Evolutionary conservation across 1,284 basidiomycete genomes (phyloP).

Genomic region (Boletellus sp.): DNA sequence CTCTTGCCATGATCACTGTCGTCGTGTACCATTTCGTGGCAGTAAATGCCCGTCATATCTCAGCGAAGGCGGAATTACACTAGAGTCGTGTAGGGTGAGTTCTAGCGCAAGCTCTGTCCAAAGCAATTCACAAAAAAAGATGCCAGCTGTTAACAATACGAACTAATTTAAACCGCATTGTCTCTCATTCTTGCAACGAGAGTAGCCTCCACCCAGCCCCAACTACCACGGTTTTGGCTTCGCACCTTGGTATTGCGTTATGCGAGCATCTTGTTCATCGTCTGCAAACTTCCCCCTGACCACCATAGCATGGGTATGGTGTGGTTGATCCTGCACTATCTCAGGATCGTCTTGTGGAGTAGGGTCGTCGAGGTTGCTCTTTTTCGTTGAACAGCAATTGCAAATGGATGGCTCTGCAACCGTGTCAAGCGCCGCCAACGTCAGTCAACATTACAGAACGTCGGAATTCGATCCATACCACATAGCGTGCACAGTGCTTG

Average conservation of each 20-base stretch:
- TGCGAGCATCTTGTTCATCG: slow-evolving; percentile 2
- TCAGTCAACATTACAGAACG: slow-evolving; percentile 2
- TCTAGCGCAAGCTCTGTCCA: not conserved
- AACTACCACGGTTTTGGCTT: slow-evolving; percentile 15
- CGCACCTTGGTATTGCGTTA: slow-evolving; percentile 18
- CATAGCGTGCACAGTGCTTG: slow-evolving; percentile 21
- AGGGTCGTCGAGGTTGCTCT: slow-evolving; percentile 1
- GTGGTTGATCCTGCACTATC: slow-evolving; percentile 18
- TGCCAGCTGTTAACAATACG: not conserved
- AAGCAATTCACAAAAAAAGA: slow-evolving; percentile 1
- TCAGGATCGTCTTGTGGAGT: not conserved
- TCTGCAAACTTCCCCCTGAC: slow-evolving; percentile 7
- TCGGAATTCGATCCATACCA: slow-evolving; percentile 2
- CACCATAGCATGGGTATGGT: slow-evolving; percentile 13
- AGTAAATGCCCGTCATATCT: slow-evolving; percentile 66
- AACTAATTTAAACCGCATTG: not conserved
- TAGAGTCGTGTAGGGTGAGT: slow-evolving; percentile 14
- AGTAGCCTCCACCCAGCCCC: not conserved
- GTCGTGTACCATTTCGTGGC: slow-evolving; percentile 86
- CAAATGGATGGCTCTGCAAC: slow-evolving; percentile 14
- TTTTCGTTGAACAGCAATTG: slow-evolving; percentile 18
- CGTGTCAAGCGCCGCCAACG: not conserved
- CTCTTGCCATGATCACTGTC: slow-evolving; percentile 79
- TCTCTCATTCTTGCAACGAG: not conserved
- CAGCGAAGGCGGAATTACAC: slow-evolving; percentile 19